Evolutionary conservation across 176 grass and related monocot species (phyloP).

Genomic region (Luzula sylvatica): DNA sequence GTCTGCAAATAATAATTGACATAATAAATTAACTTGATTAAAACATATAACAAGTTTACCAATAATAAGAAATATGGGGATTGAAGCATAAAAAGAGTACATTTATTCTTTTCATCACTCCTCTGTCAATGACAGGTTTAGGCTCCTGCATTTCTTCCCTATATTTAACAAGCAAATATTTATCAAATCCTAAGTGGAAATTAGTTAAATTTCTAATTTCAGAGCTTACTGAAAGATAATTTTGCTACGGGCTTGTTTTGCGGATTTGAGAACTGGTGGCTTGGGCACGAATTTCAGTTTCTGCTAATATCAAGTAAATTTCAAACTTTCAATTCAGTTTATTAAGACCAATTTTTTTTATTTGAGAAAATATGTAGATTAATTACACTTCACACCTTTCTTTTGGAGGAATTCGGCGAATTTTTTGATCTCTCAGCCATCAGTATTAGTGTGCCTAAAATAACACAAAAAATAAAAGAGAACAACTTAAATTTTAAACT

Average conservation of each 20-base stretch:
- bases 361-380: background rate
- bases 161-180: constrained; percentile 6
- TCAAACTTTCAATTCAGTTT: constrained; percentile 2
- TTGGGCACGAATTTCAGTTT: constrained; percentile 56
- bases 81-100: constrained; percentile 25
- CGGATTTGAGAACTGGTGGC: constrained; percentile 29
- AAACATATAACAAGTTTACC: background rate
- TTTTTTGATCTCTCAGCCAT: constrained; percentile 14
- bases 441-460: background rate
- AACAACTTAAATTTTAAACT: too few species aligned
- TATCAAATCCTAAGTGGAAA: background rate
- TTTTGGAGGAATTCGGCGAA: constrained; percentile 2
- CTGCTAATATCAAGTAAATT: constrained; percentile 4
- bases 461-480: background rate
- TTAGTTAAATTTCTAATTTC: background rate
- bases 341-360: background rate
- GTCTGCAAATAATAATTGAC: constrained; percentile 28
- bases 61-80: background rate
- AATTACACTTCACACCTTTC: background rate
- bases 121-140: constrained; percentile 35
- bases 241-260: constrained; percentile 20
- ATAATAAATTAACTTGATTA: background rate
- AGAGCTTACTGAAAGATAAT: constrained; percentile 20
- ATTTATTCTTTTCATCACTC: constrained; percentile 38
- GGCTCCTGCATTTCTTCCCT: constrained; percentile 26